A percentile compares a stretch with the other conserved stretches of the same genome.
These are phyloP conservation scores for Leucosporidium creatinivorum DNA, from an alignment of 768 basidiomycete species.

Conservation along the genomic window DNA sequence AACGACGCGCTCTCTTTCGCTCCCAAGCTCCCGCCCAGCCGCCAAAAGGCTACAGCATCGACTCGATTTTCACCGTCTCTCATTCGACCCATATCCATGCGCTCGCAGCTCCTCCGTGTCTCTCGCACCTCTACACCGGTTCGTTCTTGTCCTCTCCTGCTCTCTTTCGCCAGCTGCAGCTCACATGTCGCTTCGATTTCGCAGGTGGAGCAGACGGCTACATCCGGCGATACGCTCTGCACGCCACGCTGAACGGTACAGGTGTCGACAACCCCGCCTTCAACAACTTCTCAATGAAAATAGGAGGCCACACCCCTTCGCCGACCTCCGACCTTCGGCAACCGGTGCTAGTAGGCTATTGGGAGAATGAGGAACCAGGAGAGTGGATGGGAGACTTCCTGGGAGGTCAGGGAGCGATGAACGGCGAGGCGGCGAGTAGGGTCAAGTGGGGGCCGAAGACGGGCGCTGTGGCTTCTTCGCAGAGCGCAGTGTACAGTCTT, in stretches of 20 bases:
- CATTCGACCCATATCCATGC: conserved; percentile 25
- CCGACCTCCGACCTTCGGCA: background rate
- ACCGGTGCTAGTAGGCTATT: conserved; percentile 31
- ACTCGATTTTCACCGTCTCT: conserved; percentile 22
- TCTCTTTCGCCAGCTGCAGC: background rate
- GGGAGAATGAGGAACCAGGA: conserved; percentile 35
- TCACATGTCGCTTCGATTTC: background rate
- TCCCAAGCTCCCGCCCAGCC: background rate
- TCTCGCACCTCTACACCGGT: conserved; percentile 31
- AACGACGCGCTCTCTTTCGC: background rate
- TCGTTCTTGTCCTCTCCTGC: no score
- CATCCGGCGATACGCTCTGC: conserved; percentile 32
- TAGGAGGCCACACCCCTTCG: background rate
- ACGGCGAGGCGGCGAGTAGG: background rate
- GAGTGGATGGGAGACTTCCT: conserved; percentile 23
- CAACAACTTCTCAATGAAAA: conserved; percentile 23
- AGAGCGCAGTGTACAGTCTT: conserved; percentile 72
- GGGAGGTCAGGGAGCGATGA: background rate
- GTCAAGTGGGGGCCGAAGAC: conserved; percentile 29
- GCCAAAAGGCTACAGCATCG: conserved; percentile 1
- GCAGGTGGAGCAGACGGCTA: conserved; percentile 33
- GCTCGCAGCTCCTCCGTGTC: conserved; percentile 25
- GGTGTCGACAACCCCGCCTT: conserved; percentile 1
- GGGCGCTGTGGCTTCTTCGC: background rate
- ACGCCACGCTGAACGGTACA: conserved; percentile 26